Percentiles rank a stretch among this genome's conserved stretches.
phyloP scores from a whole-genome alignment of 257 asterid species.

The Nicotiana undulata region DNA sequence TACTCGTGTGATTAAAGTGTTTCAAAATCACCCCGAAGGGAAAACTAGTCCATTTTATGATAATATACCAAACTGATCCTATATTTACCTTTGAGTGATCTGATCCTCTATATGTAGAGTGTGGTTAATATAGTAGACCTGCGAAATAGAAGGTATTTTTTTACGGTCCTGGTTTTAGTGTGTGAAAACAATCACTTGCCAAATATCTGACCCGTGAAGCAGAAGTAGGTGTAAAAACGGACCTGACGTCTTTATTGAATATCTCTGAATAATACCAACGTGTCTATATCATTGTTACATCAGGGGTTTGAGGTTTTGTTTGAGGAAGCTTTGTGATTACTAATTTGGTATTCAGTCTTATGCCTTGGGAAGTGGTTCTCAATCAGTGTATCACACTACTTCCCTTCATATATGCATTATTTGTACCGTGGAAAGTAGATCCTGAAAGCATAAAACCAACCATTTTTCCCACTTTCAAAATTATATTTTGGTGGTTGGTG shows the following conservation, averaged over 20 bases:
- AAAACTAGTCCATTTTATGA: neutral
- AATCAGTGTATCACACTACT: neutral
- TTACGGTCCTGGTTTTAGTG: neutral
- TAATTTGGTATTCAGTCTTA: neutral
- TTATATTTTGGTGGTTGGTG: neutral
- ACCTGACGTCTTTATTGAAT: neutral
- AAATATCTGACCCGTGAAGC: neutral
- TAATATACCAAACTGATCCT: neutral
- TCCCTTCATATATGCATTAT: neutral
- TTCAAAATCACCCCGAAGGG: neutral
- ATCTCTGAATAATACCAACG: neutral
- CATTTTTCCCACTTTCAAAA: too few species aligned
- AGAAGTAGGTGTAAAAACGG: neutral
- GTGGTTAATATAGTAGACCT: neutral
- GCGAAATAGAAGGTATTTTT: neutral
- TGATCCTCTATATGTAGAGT: neutral
- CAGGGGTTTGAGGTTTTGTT: neutral
- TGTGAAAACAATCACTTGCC: neutral
- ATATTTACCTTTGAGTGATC: neutral
- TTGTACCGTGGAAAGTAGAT: neutral
- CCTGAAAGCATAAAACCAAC: too few species aligned
- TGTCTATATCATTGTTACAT: neutral
- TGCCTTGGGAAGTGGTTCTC: too few species aligned
- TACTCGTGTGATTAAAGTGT: neutral
- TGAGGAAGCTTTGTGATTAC: neutral